Base-by-base conservation (phyloP, 495 filamentous ascomycete genomes). In the Thermochaetoides thermophila region DNA sequence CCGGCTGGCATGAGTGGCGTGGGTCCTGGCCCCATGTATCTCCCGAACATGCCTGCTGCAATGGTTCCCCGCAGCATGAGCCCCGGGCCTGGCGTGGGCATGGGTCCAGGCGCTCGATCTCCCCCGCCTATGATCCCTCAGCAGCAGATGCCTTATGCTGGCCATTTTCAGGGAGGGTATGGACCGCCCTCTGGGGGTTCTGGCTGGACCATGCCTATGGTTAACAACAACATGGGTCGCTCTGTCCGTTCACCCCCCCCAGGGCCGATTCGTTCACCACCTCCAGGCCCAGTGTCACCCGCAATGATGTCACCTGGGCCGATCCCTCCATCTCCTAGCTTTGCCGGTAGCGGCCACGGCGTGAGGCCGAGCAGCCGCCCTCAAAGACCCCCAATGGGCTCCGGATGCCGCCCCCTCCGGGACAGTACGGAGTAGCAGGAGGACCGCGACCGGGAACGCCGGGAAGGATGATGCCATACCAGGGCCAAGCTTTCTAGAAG, bases 401-500 rank as follows among this genome's bases (percentile, higher is more conserved):
- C 20, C 41, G 38, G 19, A 17, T 44, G 10, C 52, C 51, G 9
- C 49, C 52, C 13, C 46, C 50, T 7, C 47, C 48, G 24, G 49
- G 46, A 5, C 59, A 59, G 17, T 50, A 48, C 30, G 35, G 40
- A 20, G 18, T 31, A 2, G 23, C 42, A 24, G 26, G 30, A 1
- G 46, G 40, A 6, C 17, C 43, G 14, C 45, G 48, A 42, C 29
- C 50, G 17, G 26, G 49, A 28, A 48, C 59, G 32, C 40, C 59
- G 29, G 42, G 50, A 7, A 35, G 39, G n/a, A n/a, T n/a, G 8
- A 42, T 50, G 49, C 36, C 40, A 39, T 49, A 48, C 19, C 56
- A 64, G 11, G 56, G 56, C 14, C 56, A 63, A 17, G 57, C 53
- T 25, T 63, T 63, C 21, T 61, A 53, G 38, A 28, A 22, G 15